A percentile compares a stretch with the other conserved stretches of the same genome.
Evolutionary conservation across 169 alveolate genomes (phyloP).

Genomic region (Plasmodium sp.): DNA sequence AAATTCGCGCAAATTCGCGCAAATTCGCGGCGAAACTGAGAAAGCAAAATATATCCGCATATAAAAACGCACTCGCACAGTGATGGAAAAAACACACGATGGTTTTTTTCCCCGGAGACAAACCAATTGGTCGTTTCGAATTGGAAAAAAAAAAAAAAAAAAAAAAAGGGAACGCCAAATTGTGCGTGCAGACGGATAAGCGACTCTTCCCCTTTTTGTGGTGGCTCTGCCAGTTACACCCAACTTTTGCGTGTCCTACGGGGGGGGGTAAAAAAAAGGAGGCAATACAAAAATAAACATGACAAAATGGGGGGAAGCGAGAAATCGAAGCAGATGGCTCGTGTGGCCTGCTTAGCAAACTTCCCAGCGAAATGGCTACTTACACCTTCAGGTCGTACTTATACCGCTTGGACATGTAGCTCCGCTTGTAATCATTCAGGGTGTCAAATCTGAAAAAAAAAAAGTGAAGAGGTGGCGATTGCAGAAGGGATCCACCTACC

Average conservation of each 20-base stretch:
- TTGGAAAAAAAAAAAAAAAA: background rate
- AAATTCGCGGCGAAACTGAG: background rate
- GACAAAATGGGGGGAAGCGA: background rate
- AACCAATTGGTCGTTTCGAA: background rate
- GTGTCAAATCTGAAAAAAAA: conserved; percentile 44
- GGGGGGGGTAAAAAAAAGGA: background rate
- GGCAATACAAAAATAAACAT: background rate
- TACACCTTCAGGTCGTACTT: conserved; percentile 53
- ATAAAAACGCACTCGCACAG: background rate
- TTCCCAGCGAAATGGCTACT: background rate
- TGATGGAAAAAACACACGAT: background rate
- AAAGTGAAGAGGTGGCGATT: background rate
- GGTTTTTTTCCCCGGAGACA: background rate
- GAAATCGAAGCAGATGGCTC: background rate
- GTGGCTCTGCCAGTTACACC: background rate
- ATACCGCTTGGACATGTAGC: conserved; percentile 41
- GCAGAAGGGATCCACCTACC: too few species aligned
- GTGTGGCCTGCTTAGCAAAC: background rate
- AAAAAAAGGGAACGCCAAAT: background rate
- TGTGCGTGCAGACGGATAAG: background rate
- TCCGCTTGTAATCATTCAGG: conserved; percentile 51
- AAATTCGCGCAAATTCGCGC: background rate
- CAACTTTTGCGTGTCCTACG: conserved; percentile 54
- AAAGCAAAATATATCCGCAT: background rate
- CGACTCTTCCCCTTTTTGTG: background rate